These are phyloP conservation scores for Amoebophrya sp. DNA, from an alignment of 169 alveolate species.

Conservation along the genomic window DNA sequence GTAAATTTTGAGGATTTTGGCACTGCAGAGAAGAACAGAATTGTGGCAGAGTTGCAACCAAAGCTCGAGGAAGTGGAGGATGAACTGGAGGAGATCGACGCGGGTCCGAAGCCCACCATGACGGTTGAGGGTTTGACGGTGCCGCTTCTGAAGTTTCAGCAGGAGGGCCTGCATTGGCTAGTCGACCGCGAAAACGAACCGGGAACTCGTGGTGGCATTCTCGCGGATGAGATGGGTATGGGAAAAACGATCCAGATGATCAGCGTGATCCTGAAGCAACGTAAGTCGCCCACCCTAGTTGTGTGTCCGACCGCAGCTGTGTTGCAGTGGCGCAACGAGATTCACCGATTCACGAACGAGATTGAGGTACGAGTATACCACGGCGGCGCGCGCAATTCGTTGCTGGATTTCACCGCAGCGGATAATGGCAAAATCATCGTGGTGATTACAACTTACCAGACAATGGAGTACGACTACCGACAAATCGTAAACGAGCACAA, in stretches of 20 bases:
- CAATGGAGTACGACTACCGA: conserved; percentile 63
- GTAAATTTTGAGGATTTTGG: neutral
- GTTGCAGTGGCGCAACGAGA: conserved; percentile 63
- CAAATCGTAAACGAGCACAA: neutral
- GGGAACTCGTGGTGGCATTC: conserved; percentile 57
- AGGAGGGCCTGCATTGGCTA: conserved; percentile 37
- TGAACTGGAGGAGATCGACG: neutral
- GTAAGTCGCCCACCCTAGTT: conserved; percentile 58
- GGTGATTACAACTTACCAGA: conserved; percentile 62
- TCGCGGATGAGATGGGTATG: conserved; percentile 75
- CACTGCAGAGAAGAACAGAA: neutral
- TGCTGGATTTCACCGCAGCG: conserved; percentile 54
- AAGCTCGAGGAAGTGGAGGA: neutral
- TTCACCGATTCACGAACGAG: conserved; percentile 54
- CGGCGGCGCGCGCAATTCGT: conserved; percentile 41
- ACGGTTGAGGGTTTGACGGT: neutral
- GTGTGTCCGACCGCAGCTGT: conserved; percentile 68
- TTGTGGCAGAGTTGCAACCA: neutral
- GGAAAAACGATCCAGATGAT: conserved; percentile 66
- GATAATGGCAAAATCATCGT: conserved; percentile 36
- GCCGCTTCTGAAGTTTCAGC: neutral
- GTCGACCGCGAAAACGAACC: neutral
- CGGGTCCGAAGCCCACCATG: conserved; percentile 1
- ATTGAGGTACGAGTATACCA: conserved; percentile 57
- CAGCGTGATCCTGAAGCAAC: conserved; percentile 51